A percentile compares a stretch with the other conserved stretches of the same genome.
Conservation (phyloP, 805 yeast genomes). For the Zygosaccharomyces lentus region DNA sequence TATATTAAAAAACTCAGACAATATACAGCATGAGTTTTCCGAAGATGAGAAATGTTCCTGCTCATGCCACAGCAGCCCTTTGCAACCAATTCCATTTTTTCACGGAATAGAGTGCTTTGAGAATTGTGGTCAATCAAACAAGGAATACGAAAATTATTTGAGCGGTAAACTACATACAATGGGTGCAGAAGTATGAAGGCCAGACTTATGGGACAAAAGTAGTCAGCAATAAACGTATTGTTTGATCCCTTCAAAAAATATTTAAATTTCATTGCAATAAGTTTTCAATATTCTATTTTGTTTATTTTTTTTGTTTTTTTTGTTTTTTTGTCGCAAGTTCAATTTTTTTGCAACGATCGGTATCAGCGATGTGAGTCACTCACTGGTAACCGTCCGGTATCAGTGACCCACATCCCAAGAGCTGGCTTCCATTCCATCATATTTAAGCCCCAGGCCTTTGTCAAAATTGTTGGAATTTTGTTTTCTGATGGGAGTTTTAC, state of each 20-base stretch:
- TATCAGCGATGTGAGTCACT: too few relatives aligned
- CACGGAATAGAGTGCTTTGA: constrained; percentile 9
- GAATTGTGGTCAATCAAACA: constrained; percentile 10
- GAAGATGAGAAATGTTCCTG: constrained; percentile 2
- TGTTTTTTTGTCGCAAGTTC: too few relatives aligned
- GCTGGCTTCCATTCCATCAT: too few relatives aligned
- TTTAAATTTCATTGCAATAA: too few relatives aligned
- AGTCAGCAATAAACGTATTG: neutral
- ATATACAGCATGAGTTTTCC: constrained; percentile 2
- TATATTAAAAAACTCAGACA: constrained; percentile 8
- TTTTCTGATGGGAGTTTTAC: too few relatives aligned
- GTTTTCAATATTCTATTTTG: too few relatives aligned
- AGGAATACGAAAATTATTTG: constrained; percentile 8
- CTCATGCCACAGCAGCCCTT: constrained; percentile 5
- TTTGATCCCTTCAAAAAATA: neutral
- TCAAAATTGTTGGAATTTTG: too few relatives aligned
- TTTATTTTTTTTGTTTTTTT: too few relatives aligned
- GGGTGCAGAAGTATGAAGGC: neutral
- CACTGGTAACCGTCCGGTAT: neutral
- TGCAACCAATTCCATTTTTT: constrained; percentile 4
- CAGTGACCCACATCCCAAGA: too few relatives aligned
- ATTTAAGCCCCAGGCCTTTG: too few relatives aligned
- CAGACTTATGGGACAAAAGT: neutral
- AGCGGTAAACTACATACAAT: constrained; percentile 6
- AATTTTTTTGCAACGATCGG: neutral